These are phyloP conservation scores for Kingdonia uniflora DNA, from an alignment of 164 flowering plant genomes.

Conservation along the genomic window DNA sequence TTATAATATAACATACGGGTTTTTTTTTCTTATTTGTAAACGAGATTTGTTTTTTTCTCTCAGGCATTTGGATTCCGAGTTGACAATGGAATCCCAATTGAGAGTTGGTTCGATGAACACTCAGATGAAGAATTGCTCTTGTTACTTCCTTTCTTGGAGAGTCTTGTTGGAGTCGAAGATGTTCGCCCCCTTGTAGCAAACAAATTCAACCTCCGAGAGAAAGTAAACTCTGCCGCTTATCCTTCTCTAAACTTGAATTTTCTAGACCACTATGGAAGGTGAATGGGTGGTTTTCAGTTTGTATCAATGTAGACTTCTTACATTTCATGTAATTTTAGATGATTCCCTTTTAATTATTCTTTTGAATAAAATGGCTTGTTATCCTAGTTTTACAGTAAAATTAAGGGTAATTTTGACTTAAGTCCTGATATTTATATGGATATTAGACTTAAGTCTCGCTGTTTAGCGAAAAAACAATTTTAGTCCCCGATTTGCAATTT, in stretches of 20 bases:
- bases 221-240: conserved; percentile 63
- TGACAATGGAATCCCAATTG: conserved; percentile 94
- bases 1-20: too few species aligned
- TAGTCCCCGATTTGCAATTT: too few species aligned
- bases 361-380: too few species aligned
- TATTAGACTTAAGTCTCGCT: too few species aligned
- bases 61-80: conserved; percentile 99
- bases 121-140: conserved; percentile 60
- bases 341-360: too few species aligned
- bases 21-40: too few species aligned
- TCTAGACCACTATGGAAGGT: conserved; percentile 34
- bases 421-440: too few species aligned
- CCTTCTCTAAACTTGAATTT: conserved; percentile 26
- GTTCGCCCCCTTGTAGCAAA: conserved; percentile 81
- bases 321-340: too few species aligned
- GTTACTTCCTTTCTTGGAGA: conserved; percentile 86
- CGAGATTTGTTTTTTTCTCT: neutral
- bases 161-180: conserved; percentile 76
- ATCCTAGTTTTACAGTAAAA: too few species aligned
- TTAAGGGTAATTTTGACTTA: too few species aligned
- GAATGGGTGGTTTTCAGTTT: neutral
- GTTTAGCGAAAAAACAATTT: too few species aligned
- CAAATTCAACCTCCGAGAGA: conserved; percentile 71
- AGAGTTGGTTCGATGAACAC: conserved; percentile 97
- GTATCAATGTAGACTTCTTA: too few species aligned